Base-by-base conservation (phyloP, 2,329 filamentous ascomycete genomes). In the Verticillium nonalfalfae region DNA sequence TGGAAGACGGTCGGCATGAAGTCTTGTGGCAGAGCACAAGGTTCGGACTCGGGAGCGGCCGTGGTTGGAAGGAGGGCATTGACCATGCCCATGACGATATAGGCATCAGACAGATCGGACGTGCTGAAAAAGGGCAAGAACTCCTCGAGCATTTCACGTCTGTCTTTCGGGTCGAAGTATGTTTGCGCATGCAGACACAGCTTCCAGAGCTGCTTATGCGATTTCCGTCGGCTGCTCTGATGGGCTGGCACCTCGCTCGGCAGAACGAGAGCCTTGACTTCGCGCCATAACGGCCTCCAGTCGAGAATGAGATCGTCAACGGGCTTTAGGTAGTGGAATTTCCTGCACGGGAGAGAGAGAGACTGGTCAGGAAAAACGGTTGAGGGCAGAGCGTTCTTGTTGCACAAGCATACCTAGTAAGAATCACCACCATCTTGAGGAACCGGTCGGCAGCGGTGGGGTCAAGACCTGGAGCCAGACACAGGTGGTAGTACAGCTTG, bases 1-100 rank as follows among this genome's bases (percentile, higher is more conserved):
- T 99, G 95, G 79, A 99, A 99, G 68, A 97, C 89, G 0, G 94
- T 97, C 3, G 95, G 95, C 39, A 98, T 79, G 70, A 96, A 94
- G 70, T 94, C 88, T 66, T 93, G 89, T 1, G 95, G 94, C 67
- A 93, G 88, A n/a, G 96, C 85, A 67, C 93, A 86, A 36, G 82
- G 80, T 68, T 90, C 85, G 35, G 86, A 86, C 33, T 86, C 82
- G 4, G 92, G 90, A 2, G 90, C 86, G 1, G 93, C 88, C 39
- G 88, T 86, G 7, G 94, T 97, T 18, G 95, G 95, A 64, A 99
- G 83, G 69, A 99, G 81, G 65, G 96, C 79, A 69, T 96, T 97
- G 69, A 99, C 81, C 63, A 94, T 77, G 2, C 92, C 93, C 31
- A 91, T 85, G n/a, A 97, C 93, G 65, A 97, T 92, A 72, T 95